Evolutionary conservation across 495 filamentous ascomycete genomes (phyloP).

Genomic region (Paragyromitra xinjiangensis): DNA sequence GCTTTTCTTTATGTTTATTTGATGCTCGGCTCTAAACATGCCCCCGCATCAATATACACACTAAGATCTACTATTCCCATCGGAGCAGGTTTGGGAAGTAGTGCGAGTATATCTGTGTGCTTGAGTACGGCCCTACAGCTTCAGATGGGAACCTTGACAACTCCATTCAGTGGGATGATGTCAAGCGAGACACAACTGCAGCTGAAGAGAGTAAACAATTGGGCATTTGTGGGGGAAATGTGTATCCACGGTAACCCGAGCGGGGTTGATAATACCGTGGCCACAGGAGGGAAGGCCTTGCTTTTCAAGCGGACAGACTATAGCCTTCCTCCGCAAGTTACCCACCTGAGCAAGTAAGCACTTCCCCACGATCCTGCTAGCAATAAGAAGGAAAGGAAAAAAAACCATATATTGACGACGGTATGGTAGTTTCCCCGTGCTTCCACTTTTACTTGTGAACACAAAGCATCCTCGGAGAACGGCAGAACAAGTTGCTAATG

Average conservation of each 20-base stretch:
- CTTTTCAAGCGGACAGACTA: constrained; percentile 85
- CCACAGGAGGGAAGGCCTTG: constrained; percentile 89
- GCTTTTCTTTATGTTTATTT: constrained; percentile 93
- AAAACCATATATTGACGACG: constrained; percentile 11
- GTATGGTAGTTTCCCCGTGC: constrained; percentile 73
- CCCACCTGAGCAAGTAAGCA: constrained; percentile 68
- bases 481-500: constrained; percentile 82
- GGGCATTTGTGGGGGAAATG: constrained; percentile 97
- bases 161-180: constrained; percentile 89
- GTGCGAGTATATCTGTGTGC: constrained; percentile 90
- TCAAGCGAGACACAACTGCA: constrained; percentile 80
- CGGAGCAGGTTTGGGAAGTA: constrained; percentile 89
- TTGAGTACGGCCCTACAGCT: constrained; percentile 84
- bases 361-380: not conserved
- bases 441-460: constrained; percentile 88
- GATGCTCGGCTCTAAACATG: constrained; percentile 79
- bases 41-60: constrained; percentile 84
- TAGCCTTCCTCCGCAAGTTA: constrained; percentile 76
- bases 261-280: constrained; percentile 97
- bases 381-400: not conserved
- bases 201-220: constrained; percentile 92
- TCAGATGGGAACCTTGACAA: constrained; percentile 84
- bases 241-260: constrained; percentile 96
- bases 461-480: constrained; percentile 86
- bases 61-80: constrained; percentile 94